These are phyloP conservation scores for Polygonum maritimum DNA, from an alignment of 148 eudicot species.

Conservation along the genomic window DNA sequence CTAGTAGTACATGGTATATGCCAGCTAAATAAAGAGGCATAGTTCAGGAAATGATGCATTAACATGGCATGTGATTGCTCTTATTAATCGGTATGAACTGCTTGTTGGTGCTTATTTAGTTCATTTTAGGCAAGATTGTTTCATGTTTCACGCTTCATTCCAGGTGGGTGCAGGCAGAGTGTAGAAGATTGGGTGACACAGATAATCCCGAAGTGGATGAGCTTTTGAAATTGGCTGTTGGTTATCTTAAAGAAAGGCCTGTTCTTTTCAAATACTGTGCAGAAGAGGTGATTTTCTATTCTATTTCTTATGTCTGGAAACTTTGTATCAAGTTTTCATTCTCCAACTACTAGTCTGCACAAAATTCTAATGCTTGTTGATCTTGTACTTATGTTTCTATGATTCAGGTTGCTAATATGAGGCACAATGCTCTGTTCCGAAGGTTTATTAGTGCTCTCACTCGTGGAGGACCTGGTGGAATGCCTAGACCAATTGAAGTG, in stretches of 20 bases:
- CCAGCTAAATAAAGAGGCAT: background rate
- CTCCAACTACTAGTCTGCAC: background rate
- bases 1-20: background rate
- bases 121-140: background rate
- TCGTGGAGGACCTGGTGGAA: slow-evolving; percentile 99
- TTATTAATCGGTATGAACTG: background rate
- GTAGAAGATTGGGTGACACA: slow-evolving; percentile 81
- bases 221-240: slow-evolving; percentile 76
- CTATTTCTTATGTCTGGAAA: background rate
- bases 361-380: background rate
- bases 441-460: slow-evolving; percentile 97
- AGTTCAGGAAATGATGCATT: background rate
- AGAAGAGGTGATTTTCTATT: slow-evolving; percentile 61
- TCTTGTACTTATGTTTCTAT: slow-evolving; percentile 4
- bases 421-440: slow-evolving; percentile 90
- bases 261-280: slow-evolving; percentile 98
- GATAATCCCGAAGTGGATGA: slow-evolving; percentile 97
- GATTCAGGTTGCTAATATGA: slow-evolving; percentile 87
- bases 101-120: background rate
- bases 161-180: slow-evolving; percentile 97
- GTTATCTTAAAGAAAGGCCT: slow-evolving; percentile 98
- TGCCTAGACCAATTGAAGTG: slow-evolving; percentile 98
- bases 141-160: background rate
- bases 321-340: background rate
- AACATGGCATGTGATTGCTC: background rate